Evolutionary conservation across 2,329 filamentous ascomycete genomes (phyloP), one percentile per base, ranked within the genome.

Genomic region (Xylaria sp.): DNA sequence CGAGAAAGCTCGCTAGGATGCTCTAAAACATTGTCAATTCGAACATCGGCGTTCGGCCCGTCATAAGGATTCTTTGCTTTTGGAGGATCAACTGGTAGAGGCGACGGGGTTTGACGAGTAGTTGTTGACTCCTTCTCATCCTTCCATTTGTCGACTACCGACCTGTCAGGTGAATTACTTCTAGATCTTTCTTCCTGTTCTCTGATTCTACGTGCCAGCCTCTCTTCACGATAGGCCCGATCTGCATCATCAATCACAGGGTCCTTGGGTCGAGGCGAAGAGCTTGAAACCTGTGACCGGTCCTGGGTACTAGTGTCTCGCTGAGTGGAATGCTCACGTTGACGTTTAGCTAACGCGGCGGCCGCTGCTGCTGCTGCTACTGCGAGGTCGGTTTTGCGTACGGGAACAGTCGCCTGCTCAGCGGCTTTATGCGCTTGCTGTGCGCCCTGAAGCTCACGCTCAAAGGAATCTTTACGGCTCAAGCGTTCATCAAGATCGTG

Each of bases 41-140:
- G 82, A 62, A 90, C 88, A 76, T 91, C 89, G n/a, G 89, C 89
- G 74, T 91, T 83, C 1, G 89, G 89, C 7, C 79, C 85, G 70
- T 86, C 86, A 65, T 86, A 91, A 9, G 79, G 83, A 63, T 82
- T 84, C 77, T 85, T 85, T 66, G 75, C 74, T 48, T 82, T 81
- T 11, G 78, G 73, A 2, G 78, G 71, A 10, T 81, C 79, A 65
- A 84, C 81, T 66, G 83, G 83, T 23, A 87, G 87, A 11, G 88
- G 87, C 2, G 87, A 86, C 61, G 87, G 83, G 65, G 90, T 87
- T 58, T 81, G 81, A 54, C 15, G 23, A 6, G 83, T 75, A n/a
- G 80, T 63, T 40, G 77, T 75, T 9, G 79, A 74, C 17, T 82
- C 74, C 79, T 79, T 54, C 76, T 78, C 76, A 20, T 82, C 75